A percentile compares a stretch with the other conserved stretches of the same genome.
phyloP scores from a whole-genome alignment of 1,139 yeast genomes.

The Candida gigantensis region DNA sequence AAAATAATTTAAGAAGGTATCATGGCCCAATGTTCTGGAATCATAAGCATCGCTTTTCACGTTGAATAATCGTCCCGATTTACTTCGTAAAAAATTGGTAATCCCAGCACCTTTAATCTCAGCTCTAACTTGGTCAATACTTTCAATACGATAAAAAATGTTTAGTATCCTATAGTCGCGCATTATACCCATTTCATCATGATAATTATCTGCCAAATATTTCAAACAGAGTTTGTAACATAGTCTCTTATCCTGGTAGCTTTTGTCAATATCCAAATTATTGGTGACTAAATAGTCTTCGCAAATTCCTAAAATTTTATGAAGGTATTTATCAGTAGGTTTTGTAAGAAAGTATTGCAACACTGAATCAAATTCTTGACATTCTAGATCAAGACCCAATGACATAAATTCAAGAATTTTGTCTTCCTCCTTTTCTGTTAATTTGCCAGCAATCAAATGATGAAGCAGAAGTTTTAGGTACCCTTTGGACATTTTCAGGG shows the following conservation, averaged over 20 bases:
- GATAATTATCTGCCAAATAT: conserved; percentile 7
- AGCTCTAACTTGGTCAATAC: conserved; percentile 10
- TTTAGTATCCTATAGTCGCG: conserved; percentile 26
- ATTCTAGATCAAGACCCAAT: conserved; percentile 6
- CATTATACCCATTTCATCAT: conserved; percentile 13
- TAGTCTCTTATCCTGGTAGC: conserved; percentile 11
- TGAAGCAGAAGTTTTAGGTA: not conserved
- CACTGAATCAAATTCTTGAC: not conserved
- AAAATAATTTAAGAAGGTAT: conserved; percentile 12
- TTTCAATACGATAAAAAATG: conserved; percentile 28
- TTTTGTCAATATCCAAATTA: conserved; percentile 20
- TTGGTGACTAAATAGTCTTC: conserved; percentile 35
- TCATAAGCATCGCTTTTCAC: conserved; percentile 8
- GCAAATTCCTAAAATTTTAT: conserved; percentile 23
- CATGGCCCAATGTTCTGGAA: conserved; percentile 10
- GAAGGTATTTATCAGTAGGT: conserved; percentile 12
- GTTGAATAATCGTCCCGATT: conserved; percentile 12
- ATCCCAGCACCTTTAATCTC: conserved; percentile 7
- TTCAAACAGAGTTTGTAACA: conserved; percentile 14
- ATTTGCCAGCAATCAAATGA: not conserved
- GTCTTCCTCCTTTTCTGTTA: not conserved
- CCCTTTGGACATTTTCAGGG: not conserved
- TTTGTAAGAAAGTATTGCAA: conserved; percentile 2
- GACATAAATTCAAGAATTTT: not conserved
- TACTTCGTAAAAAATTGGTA: conserved; percentile 9